Evolutionary conservation across 176 grass and related monocot species (phyloP).

Genomic region (Secale cereale): DNA sequence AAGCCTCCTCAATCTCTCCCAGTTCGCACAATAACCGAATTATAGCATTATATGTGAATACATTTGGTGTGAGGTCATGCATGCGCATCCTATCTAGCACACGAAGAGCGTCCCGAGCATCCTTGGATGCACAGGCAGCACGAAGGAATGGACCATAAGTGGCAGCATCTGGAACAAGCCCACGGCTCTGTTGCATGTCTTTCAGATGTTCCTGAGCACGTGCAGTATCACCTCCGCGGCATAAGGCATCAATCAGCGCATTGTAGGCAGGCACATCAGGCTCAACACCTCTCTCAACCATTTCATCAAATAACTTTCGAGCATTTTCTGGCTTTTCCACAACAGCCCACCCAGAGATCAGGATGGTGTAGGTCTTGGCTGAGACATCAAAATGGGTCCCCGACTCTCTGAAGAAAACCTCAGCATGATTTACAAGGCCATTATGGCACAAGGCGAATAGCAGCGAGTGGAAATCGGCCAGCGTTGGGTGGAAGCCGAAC

Average conservation of each 20-base stretch:
- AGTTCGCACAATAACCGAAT: conserved; percentile 60
- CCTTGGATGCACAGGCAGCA: conserved; percentile 56
- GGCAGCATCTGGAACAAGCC: conserved; percentile 54
- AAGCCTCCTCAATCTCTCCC: conserved; percentile 67
- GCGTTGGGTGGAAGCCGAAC: conserved; percentile 43
- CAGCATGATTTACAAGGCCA: conserved; percentile 52
- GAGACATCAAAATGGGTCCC: conserved; percentile 31
- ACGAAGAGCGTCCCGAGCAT: conserved; percentile 45
- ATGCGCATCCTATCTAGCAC: conserved; percentile 72
- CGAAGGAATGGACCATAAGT: conserved; percentile 70
- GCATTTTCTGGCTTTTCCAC: conserved; percentile 33
- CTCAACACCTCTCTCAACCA: conserved; percentile 41
- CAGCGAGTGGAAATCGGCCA: conserved; percentile 60
- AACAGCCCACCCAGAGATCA: conserved; percentile 72
- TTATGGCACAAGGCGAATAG: conserved; percentile 70
- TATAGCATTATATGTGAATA: conserved; percentile 78
- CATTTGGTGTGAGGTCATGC: conserved; percentile 58
- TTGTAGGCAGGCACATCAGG: conserved; percentile 53
- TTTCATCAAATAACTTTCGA: conserved; percentile 60
- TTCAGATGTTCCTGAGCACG: conserved; percentile 44
- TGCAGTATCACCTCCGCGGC: conserved; percentile 42
- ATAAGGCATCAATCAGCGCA: conserved; percentile 60
- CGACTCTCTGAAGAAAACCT: conserved; percentile 55
- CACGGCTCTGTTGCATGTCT: conserved; percentile 44
- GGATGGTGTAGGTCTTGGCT: conserved; percentile 71